Evolutionary conservation across 306 rosid species (phyloP), one percentile per base, ranked within the genome.

Genomic region (Begonia peltatifolia): DNA sequence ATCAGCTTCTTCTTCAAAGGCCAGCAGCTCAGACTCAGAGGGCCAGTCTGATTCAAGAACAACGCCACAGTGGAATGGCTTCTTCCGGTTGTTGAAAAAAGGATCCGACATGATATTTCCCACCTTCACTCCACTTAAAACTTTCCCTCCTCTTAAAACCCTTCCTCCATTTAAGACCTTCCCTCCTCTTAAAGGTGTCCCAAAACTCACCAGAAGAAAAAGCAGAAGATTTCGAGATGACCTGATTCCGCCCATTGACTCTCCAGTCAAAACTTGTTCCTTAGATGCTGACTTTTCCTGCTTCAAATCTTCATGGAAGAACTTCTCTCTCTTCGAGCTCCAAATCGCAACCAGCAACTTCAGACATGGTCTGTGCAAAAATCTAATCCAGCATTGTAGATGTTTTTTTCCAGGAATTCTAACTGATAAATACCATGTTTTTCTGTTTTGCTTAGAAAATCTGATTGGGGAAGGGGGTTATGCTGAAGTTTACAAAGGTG

Each of bases 381-480:
- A 42, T 52, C n/a, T 17, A 8, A 60, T 25, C 6, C 14, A 44
- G 0, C 14, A 44, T 25, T 38, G 30, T 14, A 3, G 15, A 42
- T 18, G 10, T 20, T 13, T 41, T 52, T 50, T 49, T 35, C 4
- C 15, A 38, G 36, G 36, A 49, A 11, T 41, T 44, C 62, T 44
- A 61, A 60, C 73, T 80, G 62, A 63, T 60, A 61, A 52, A 53
- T 30, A 58, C 42, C 18, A 2, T 66, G 14, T 65, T 30, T 62
- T 43, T 61, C 62, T 22, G 30, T 60, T 23, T 46, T 56, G n/a
- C 70, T 50, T 63, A 89, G 99, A 71, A 43, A 76, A 73, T 47
- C 62, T 92, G 79, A 81, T 92, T 62, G 99, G 99, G n/a, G 87
- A 86, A 77, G 96, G 99, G 72, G 99, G 99, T 52, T 92, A 86